Evolutionary conservation across 805 yeast genomes (phyloP).

Genomic region (Myxozyma nipponensis): DNA sequence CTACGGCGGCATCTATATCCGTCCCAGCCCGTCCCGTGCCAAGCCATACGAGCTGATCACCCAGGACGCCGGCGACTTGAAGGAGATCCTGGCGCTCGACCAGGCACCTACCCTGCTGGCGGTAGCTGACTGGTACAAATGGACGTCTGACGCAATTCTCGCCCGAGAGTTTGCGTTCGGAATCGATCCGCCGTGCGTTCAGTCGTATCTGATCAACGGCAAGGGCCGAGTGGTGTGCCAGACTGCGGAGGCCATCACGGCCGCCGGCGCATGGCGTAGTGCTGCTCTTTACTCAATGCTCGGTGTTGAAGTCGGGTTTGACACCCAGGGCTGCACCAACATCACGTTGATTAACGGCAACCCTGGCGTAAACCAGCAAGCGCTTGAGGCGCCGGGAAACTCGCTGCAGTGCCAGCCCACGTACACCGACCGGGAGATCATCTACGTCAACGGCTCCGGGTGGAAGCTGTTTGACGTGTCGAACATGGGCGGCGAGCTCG

Average conservation of each 20-base stretch:
- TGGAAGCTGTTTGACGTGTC: slow-evolving; percentile 4
- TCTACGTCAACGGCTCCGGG: slow-evolving; percentile 1
- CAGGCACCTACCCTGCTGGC: background rate
- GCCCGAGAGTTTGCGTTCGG: no score
- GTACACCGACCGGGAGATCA: slow-evolving; percentile 4
- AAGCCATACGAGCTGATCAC: slow-evolving; percentile 3
- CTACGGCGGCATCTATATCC: slow-evolving; percentile 47
- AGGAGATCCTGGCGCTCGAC: background rate
- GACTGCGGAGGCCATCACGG: no score
- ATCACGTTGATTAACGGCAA: background rate
- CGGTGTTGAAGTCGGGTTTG: no score
- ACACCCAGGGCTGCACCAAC: no score
- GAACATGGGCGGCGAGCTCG: slow-evolving; percentile 6
- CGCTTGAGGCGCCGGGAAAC: slow-evolving; percentile 7
- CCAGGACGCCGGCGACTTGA: background rate
- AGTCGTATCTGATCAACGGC: no score
- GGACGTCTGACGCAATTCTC: no score
- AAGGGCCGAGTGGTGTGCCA: no score
- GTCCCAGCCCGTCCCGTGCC: background rate
- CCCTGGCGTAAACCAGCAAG: slow-evolving; percentile 3
- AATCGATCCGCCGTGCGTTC: no score
- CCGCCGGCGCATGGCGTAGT: no score
- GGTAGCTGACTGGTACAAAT: slow-evolving; percentile 7
- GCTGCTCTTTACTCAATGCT: no score
- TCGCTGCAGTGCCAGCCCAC: slow-evolving; percentile 7